phyloP scores from a whole-genome alignment of 2,329 filamentous ascomycete species.

The Xylaria sp. region DNA sequence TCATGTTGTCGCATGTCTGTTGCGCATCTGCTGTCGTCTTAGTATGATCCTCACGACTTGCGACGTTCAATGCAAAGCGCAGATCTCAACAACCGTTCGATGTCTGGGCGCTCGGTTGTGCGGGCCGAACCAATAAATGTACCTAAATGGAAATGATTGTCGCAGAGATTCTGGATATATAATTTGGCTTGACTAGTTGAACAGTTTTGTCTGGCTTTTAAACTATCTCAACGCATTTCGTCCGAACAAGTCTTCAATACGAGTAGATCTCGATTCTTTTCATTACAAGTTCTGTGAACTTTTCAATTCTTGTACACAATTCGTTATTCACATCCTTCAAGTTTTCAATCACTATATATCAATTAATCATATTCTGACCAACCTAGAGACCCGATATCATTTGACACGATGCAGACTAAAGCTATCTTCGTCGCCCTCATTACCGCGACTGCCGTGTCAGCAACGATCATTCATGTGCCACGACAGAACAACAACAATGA shows the following conservation, averaged over 20 bases:
- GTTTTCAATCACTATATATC: background rate
- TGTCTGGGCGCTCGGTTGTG: background rate
- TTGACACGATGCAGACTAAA: constrained; percentile 33
- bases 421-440: constrained; percentile 30
- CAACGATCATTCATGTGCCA: constrained; percentile 12
- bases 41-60: constrained; percentile 20
- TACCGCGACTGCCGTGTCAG: constrained; percentile 25
- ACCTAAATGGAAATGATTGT: background rate
- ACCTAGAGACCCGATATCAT: background rate
- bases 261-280: constrained; percentile 29
- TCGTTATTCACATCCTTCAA: background rate
- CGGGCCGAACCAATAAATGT: background rate
- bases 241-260: constrained; percentile 15
- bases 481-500: constrained; percentile 26
- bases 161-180: background rate
- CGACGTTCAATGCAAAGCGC: constrained; percentile 11
- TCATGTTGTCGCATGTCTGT: constrained; percentile 11
- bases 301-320: constrained; percentile 27
- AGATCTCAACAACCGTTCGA: background rate
- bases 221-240: background rate
- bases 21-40: background rate
- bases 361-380: no score
- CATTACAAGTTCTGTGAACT: constrained; percentile 31
- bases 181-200: background rate
- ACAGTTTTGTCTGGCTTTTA: background rate